A percentile compares a stretch with the other conserved stretches of the same genome.
Conservation (phyloP, 1,284 basidiomycete genomes). For the Malassezia japonica region DNA sequence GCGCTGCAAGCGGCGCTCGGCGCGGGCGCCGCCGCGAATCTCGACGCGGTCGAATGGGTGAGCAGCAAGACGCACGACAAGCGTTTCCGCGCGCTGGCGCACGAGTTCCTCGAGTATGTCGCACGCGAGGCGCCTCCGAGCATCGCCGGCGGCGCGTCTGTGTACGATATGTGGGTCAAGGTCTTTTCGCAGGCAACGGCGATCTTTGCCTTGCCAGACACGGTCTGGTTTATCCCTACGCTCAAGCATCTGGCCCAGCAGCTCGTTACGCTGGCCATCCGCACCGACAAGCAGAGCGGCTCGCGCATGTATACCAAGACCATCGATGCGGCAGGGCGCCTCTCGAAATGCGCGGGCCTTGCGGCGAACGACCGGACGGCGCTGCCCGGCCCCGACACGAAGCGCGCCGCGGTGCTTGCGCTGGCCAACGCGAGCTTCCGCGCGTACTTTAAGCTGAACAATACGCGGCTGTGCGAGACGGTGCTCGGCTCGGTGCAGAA, state of each 20-base stretch:
- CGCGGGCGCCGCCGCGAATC: background rate
- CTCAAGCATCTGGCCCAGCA: slow-evolving; percentile 22
- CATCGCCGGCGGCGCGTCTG: background rate
- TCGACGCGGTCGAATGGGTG: background rate
- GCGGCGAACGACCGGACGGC: slow-evolving; percentile 43
- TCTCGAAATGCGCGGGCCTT: slow-evolving; percentile 40
- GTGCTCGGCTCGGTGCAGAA: slow-evolving; percentile 50
- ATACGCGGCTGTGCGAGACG: slow-evolving; percentile 50
- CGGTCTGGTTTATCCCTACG: slow-evolving; percentile 42
- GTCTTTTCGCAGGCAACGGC: slow-evolving; percentile 35
- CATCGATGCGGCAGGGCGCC: slow-evolving; percentile 40
- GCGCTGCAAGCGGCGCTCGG: background rate
- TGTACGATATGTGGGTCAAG: slow-evolving; percentile 31
- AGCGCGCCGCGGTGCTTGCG: slow-evolving; percentile 38
- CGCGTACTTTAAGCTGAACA: slow-evolving; percentile 48
- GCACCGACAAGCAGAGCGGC: slow-evolving; percentile 8
- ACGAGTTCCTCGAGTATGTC: slow-evolving; percentile 4
- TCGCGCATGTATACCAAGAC: slow-evolving; percentile 21
- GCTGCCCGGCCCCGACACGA: slow-evolving; percentile 28
- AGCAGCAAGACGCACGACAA: background rate
- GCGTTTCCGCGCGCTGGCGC: slow-evolving; percentile 3
- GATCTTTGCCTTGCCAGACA: slow-evolving; percentile 43
- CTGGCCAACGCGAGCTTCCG: slow-evolving; percentile 45
- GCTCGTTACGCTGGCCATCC: slow-evolving; percentile 26
- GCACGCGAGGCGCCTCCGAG: background rate